Evolutionary conservation across 768 basidiomycete species (phyloP), one percentile per base, ranked within the genome.

Genomic region (Mycena vulgaris): DNA sequence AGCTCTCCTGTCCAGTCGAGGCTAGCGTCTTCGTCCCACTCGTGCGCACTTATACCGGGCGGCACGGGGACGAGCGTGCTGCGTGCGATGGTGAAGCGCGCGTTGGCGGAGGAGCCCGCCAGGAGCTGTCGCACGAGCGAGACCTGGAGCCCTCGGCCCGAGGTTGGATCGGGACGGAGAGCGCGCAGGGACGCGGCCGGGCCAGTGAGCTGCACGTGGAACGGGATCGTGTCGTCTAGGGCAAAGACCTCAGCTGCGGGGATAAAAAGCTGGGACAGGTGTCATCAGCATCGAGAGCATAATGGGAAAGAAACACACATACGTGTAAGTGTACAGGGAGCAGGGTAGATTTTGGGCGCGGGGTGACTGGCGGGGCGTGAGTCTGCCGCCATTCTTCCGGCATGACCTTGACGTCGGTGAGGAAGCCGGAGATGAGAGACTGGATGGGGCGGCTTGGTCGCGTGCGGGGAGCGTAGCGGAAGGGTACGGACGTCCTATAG

Each of bases 201-300:
- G 31, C 68, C 68, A 3, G 35, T 47, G 40, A 69, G 68, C 39
- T 63, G 68, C 19, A 69, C 40, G 57, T 58, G 63, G 31, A 69
- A 40, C 1, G 68, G 62, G 25, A 69, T 60, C 37, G 37, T 49
- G 23, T 64, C 62, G 17, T 17, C 31, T 25, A 69, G 62, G 19
- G 49, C 47, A 25, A 69, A 64, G 2, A 60, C 35, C 40, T 58
- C 68, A 2, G 17, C 40, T 1, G 57, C 42, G 49, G 68, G 62
- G 23, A 52, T 59, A 57, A 64, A 64, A 16, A 69, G 42, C 66
- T 68, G 58, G 28, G 16, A 25, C 16, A n/a, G 53, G n/a, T 21
- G 28, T 52, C 51, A 23, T 7, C 3, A 31, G 49, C 49, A 21
- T 6, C 13, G 2, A 31, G 21, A 51, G 11, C 8, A 8, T 31